phyloP scores from a whole-genome alignment of 441 rosid species.

The Pelargonium citronellum region DNA sequence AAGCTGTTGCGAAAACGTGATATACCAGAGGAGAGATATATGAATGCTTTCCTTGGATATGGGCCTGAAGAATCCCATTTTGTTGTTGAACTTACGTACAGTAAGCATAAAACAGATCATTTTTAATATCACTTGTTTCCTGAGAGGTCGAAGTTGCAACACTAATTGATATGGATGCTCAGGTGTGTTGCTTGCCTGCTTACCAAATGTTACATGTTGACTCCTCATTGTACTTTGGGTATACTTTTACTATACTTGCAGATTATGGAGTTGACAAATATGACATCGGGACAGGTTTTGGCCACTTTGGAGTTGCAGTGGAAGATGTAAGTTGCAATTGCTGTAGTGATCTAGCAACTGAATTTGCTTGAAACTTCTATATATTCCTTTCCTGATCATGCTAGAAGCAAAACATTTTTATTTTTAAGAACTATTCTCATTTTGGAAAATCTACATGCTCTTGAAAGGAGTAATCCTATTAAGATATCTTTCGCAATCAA shows the following conservation, averaged over 20 bases:
- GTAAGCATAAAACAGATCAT: slow-evolving; percentile 26
- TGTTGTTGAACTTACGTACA: slow-evolving; percentile 62
- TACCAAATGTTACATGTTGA: not conserved
- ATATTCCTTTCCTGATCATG: too few species aligned
- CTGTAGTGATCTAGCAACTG: too few species aligned
- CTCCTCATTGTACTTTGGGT: not conserved
- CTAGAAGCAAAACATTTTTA: too few species aligned
- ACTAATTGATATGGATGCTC: too few species aligned
- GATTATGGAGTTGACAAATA: slow-evolving; percentile 88
- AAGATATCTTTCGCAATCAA: too few species aligned
- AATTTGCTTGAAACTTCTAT: too few species aligned
- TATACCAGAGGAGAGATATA: slow-evolving; percentile 66
- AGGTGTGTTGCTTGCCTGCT: too few species aligned
- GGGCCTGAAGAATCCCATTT: slow-evolving; percentile 73
- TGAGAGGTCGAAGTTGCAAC: not conserved
- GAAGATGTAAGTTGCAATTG: slow-evolving; percentile 58
- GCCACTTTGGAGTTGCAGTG: slow-evolving; percentile 86
- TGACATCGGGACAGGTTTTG: slow-evolving; percentile 76
- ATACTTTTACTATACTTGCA: not conserved
- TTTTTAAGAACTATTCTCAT: too few species aligned
- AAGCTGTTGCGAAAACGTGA: slow-evolving; percentile 64
- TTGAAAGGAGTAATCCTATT: too few species aligned
- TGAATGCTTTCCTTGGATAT: slow-evolving; percentile 70
- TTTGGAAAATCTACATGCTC: too few species aligned
- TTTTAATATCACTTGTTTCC: not conserved